Percentiles rank a stretch among this genome's conserved stretches.
These are phyloP conservation scores for Dactylonectria estremocensis DNA, from an alignment of 2,329 filamentous ascomycete species.

Conservation along the genomic window DNA sequence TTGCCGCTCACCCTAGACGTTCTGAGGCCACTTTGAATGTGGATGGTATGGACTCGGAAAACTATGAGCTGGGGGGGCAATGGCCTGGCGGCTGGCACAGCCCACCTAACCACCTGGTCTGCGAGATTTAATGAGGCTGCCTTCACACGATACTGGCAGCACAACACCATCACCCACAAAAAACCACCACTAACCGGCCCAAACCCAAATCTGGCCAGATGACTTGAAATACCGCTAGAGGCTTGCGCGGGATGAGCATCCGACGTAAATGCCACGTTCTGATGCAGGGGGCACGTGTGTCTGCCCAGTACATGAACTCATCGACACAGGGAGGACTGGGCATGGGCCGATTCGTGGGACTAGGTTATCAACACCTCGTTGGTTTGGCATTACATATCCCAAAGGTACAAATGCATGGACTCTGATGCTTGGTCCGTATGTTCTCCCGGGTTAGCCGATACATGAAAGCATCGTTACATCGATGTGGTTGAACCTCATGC, in stretches of 20 bases:
- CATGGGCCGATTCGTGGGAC: conserved; percentile 39
- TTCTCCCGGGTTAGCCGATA: conserved; percentile 39
- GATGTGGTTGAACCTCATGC: conserved; percentile 18
- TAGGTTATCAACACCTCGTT: conserved; percentile 32
- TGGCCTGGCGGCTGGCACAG: conserved; percentile 34
- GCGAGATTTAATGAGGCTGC: conserved; percentile 32
- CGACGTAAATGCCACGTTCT: conserved; percentile 35
- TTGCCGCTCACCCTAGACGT: conserved; percentile 38
- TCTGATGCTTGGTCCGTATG: conserved; percentile 30
- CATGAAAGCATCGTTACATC: conserved; percentile 27
- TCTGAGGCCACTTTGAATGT: conserved; percentile 37
- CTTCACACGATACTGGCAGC: conserved; percentile 25
- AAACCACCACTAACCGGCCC: conserved; percentile 31
- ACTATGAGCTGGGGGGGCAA: conserved; percentile 28
- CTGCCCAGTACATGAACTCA: conserved; percentile 35
- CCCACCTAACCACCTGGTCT: conserved; percentile 36
- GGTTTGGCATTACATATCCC: conserved; percentile 43
- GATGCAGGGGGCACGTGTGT: conserved; percentile 31
- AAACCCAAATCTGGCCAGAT: conserved; percentile 38
- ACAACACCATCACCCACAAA: conserved; percentile 33
- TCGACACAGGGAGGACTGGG: conserved; percentile 27
- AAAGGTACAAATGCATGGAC: conserved; percentile 34
- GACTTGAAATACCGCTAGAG: conserved; percentile 31
- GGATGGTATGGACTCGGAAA: conserved; percentile 37
- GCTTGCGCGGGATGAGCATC: conserved; percentile 34